phyloP scores from a whole-genome alignment of 176 grass and related monocot genomes.

The Carex scoparia region DNA sequence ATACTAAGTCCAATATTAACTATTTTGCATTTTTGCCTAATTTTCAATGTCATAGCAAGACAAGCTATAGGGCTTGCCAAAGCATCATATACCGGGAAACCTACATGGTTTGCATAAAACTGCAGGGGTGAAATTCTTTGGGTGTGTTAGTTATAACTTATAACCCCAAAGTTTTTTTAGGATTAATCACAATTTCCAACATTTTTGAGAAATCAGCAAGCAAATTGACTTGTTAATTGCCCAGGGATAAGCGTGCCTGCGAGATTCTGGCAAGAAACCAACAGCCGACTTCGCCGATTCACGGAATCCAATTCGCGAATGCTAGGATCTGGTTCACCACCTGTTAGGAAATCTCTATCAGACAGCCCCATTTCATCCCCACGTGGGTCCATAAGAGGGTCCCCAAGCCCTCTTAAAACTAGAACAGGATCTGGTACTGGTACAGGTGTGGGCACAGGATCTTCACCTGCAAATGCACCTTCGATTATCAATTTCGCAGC shows the following conservation, averaged over 20 bases:
- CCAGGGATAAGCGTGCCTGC: slow-evolving; percentile 80
- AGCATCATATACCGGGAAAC: neutral
- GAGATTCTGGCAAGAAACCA: slow-evolving; percentile 88
- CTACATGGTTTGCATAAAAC: neutral
- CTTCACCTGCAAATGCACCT: slow-evolving; percentile 53
- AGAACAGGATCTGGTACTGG: slow-evolving; percentile 32
- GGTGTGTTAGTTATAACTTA: neutral
- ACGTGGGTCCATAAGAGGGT: slow-evolving; percentile 42
- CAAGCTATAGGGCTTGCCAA: neutral
- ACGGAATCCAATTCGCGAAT: slow-evolving; percentile 47
- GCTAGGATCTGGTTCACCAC: slow-evolving; percentile 21
- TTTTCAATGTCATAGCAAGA: neutral
- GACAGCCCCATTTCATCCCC: slow-evolving; percentile 64
- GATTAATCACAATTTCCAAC: neutral
- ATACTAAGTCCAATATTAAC: neutral
- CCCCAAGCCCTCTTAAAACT: slow-evolving; percentile 44
- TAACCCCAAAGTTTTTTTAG: neutral
- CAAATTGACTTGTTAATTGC: slow-evolving; percentile 2
- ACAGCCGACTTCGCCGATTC: slow-evolving; percentile 70
- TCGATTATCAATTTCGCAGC: slow-evolving; percentile 95
- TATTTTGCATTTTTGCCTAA: neutral
- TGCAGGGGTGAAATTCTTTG: neutral
- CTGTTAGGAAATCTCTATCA: slow-evolving; percentile 43
- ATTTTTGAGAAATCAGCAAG: neutral
- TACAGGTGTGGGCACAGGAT: slow-evolving; percentile 32